These are phyloP conservation scores for Acanthamoeba culbertsoni DNA, from an alignment of 208 protist genomes.

Conservation along the genomic window DNA sequence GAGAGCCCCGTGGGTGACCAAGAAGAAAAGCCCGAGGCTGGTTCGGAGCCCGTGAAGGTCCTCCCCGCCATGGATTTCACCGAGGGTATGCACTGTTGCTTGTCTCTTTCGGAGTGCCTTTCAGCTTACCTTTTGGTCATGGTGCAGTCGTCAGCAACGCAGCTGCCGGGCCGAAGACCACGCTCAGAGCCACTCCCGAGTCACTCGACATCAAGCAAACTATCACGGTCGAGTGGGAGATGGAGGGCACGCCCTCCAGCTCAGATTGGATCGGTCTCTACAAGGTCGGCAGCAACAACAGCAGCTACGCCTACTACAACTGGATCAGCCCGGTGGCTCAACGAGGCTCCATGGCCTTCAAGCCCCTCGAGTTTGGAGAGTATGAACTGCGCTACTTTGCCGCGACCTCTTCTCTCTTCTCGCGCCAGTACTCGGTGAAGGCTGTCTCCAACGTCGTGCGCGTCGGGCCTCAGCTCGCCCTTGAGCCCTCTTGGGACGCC, in stretches of 20 bases:
- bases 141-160: neutral
- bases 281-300: neutral
- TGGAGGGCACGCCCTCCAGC: neutral
- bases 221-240: slow-evolving; percentile 47
- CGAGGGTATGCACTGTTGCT: neutral
- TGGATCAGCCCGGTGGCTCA: neutral
- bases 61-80: slow-evolving; percentile 36
- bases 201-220: neutral
- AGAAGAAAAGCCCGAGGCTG: neutral
- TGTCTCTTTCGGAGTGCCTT: neutral
- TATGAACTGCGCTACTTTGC: slow-evolving; percentile 58
- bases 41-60: neutral
- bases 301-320: slow-evolving; percentile 11
- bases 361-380: neutral
- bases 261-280: slow-evolving; percentile 52
- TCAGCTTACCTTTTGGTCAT: neutral
- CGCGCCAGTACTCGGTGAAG: neutral
- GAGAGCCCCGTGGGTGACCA: neutral
- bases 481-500: neutral
- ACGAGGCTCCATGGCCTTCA: slow-evolving; percentile 2
- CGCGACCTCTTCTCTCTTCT: neutral
- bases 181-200: neutral
- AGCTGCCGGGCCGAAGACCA: neutral
- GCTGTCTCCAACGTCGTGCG: slow-evolving; percentile 5
- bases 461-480: neutral